Evolutionary conservation across 768 basidiomycete species (phyloP), one percentile per base, ranked within the genome.

Genomic region (Rhodotorula sphaerocarpa): DNA sequence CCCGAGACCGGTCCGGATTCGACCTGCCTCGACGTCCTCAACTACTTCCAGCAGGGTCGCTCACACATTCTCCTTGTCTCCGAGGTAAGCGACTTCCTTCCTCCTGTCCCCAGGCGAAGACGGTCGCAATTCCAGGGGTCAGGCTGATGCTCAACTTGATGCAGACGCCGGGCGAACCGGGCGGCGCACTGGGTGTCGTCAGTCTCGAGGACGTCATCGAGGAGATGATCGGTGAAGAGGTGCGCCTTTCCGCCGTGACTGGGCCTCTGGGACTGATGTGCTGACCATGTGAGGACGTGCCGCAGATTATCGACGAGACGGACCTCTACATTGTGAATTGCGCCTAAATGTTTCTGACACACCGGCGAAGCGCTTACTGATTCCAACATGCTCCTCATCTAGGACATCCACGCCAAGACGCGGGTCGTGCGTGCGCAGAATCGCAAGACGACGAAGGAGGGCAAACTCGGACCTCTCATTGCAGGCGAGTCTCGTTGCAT

Each of bases 161-260:
- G 12, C 55, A 68, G 67, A 69, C 87, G 0, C 93, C 93, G 3
- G 93, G 93, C 0, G 75, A 79, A 25, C 79, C 83, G 10, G 87
- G 87, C 28, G 92, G 92, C 42, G 91, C 84, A 2, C 81, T 95
- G 31, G 93, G 93, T 3, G 88, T 96, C 10, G 84, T 96, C 66
- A 92, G 88, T 3, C 81, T 92, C 18, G 73, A 70, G 63, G 63
- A 58, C 44, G 56, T 63, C 6, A 72, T 71, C 25, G 70, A 64
- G 81, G 91, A 93, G 80, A 95, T 97, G 65, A 88, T 96, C 25
- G 85, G 87, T 0, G 90, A 95, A 76, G 92, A 95, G 74, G 93
- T 95, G 31, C 15, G 33, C 10, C 18, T 11, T 30, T 9, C 18
- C 3, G 30, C 43, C 9, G 12, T 25, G n/a, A n/a, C n/a, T n/a